Evolutionary conservation across 306 rosid genomes (phyloP), one percentile per base, ranked within the genome.

Genomic region (Comarum palustre): DNA sequence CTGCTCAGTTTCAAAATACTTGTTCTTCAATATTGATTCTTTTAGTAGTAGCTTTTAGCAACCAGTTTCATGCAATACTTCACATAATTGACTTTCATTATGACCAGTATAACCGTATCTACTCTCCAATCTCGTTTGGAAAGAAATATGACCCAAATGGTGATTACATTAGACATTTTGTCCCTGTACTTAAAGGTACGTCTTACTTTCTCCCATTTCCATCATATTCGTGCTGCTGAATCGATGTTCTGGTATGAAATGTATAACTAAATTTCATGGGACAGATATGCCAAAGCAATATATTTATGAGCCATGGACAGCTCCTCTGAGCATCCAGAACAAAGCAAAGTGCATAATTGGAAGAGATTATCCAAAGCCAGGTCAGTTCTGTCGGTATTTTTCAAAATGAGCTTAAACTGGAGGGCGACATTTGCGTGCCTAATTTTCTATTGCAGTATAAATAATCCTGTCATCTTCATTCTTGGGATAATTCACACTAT

Each of bases 261-360:
- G 66, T 64, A 68, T 72, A 73, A 76, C 71, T 74, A 58, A 75
- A 70, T 29, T 2, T 77, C 20, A 71, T n/a, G 62, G 52, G 61
- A 32, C 77, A 93, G 98, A 89, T 79, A 93, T 93, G 96, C 98
- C 98, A 11, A 89, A 73, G 85, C 84, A 84, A 79, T 93, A 87
- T 87, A 91, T 91, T 61, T 93, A 93, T 77, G 98, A 91, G 81
- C 98, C 98, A 34, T 91, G 98, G 98, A 89, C 87, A 20, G 98
- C 98, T 82, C 98, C 97, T 82, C 69, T 75, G 68, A 86, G 90
- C 79, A 80, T 93, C 71, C 98, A 93, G 75, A 89, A 80, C 31
- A 90, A 89, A 84, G 97, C 97, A 47, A 93, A 89, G 68, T 93
- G 98, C 85, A 80, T 91, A 71, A 81, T 93, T 63, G 98, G 98